Conservation (phyloP, 192 early-diverging fungal genomes). For the Mortierella antarctica region DNA sequence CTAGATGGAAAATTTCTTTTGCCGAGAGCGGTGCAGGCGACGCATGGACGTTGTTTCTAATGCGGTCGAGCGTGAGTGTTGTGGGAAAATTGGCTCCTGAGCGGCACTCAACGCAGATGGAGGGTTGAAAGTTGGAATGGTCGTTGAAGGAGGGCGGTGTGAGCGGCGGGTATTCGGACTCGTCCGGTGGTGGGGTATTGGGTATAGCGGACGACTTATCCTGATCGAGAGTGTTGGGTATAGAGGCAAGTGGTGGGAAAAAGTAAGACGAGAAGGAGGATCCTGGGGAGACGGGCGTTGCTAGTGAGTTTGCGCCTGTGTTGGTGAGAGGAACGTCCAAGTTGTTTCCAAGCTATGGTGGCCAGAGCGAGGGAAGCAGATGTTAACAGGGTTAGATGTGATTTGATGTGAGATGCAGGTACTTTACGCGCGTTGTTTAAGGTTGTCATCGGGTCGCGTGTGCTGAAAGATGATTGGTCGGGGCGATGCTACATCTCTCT, state of each 20-base stretch:
- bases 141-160: conserved; percentile 41
- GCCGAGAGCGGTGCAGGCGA: conserved; percentile 17
- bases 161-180: conserved; percentile 34
- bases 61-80: conserved; percentile 34
- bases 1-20: conserved; percentile 49
- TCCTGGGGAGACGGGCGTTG: conserved; percentile 36
- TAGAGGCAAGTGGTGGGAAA: conserved; percentile 20
- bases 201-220: conserved; percentile 32
- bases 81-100: conserved; percentile 26
- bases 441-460: conserved; percentile 1
- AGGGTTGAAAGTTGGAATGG: conserved; percentile 30
- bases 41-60: conserved; percentile 18
- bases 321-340: conserved; percentile 27
- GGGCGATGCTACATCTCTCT: background rate
- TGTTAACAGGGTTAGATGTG: background rate
- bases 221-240: conserved; percentile 19
- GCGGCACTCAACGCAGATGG: conserved; percentile 44
- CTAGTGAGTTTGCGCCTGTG: conserved; percentile 16
- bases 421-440: background rate
- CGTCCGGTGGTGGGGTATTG: conserved; percentile 43
- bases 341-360: conserved; percentile 44
- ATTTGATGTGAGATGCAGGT: background rate
- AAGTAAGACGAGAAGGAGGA: conserved; percentile 42
- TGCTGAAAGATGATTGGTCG: conserved; percentile 18
- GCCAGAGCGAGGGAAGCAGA: background rate